Evolutionary conservation across 2,329 filamentous ascomycete genomes (phyloP), one percentile per base, ranked within the genome.

Genomic region (Chaetomiaceae sp.): DNA sequence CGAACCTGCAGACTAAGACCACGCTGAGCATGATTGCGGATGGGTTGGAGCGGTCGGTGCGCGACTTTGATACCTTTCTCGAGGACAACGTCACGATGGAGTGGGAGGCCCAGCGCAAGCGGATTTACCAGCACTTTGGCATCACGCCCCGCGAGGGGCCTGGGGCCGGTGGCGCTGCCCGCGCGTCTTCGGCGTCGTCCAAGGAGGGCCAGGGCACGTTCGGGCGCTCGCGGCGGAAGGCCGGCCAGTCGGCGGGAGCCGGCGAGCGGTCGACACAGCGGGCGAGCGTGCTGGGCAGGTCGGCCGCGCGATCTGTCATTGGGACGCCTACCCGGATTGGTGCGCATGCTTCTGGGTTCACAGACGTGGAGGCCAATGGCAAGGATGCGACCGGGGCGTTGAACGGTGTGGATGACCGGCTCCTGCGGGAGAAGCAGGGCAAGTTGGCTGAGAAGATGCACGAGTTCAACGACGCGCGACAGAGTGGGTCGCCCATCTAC

Each of bases 101-200:
- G 64, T 97, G 93, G 90, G 90, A 96, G 58, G 84, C 86, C 14
- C 91, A 97, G 69, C 84, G 91, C 52, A 88, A 86, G 65, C 83
- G 83, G 55, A 95, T 98, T 54, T 97, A 96, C 67, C 83, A 95
- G 60, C 93, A 98, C 66, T 97, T 98, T 65, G 93, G 93, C 12
- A 84, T 98, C 62, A 84, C 81, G 61, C 70, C 76, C 6, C 71
- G 72, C 19, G 76, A 81, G 38, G 74, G 74, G 26, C 50, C 61
- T 7, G 56, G 57, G 26, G 50, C 61, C 7, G 56, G 57, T 47
- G 63, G 36, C 52, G 18, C 36, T 17, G 4, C 33, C 18, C 42
- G 2, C 46, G 48, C 18, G 60, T n/a, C 47, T 57, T 52, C 34
- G 56, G 55, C 60, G 18, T 59, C 70, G 35, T 64, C 65, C 42